phyloP scores from a whole-genome alignment of 2,329 filamentous ascomycete species.

The Pezicula rhizophila region DNA sequence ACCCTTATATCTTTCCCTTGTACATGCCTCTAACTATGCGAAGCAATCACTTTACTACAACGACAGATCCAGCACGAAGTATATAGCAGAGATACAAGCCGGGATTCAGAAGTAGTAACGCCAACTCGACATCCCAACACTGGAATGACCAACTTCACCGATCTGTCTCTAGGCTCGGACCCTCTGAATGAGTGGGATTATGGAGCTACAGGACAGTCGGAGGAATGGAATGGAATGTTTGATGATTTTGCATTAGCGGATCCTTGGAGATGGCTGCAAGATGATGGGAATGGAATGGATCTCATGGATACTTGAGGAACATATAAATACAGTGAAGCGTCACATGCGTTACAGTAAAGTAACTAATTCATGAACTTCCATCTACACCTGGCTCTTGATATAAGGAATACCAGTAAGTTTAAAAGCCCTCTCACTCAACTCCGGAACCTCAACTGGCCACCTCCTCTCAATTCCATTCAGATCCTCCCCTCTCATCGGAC shows the following conservation, averaged over 20 bases:
- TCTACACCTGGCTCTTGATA: constrained; percentile 1
- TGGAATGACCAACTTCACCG: not conserved
- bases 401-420: constrained; percentile 44
- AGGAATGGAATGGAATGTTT: not conserved
- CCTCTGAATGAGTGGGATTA: not conserved
- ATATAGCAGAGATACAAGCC: not conserved
- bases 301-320: not conserved
- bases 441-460: not conserved
- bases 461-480: not conserved
- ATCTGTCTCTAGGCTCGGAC: not conserved
- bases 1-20: not conserved
- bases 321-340: not conserved
- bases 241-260: not conserved
- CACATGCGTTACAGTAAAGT: no score
- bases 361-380: no score
- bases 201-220: not conserved
- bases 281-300: not conserved
- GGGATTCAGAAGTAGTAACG: not conserved
- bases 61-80: not conserved
- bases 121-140: not conserved
- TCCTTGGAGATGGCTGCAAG: not conserved
- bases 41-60: not conserved
- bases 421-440: constrained; percentile 27
- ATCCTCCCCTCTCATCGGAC: constrained; percentile 28
- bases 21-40: not conserved